phyloP scores from a whole-genome alignment of 371 early-diverging fungal genomes.

The Apophysomyces ossiformis region DNA sequence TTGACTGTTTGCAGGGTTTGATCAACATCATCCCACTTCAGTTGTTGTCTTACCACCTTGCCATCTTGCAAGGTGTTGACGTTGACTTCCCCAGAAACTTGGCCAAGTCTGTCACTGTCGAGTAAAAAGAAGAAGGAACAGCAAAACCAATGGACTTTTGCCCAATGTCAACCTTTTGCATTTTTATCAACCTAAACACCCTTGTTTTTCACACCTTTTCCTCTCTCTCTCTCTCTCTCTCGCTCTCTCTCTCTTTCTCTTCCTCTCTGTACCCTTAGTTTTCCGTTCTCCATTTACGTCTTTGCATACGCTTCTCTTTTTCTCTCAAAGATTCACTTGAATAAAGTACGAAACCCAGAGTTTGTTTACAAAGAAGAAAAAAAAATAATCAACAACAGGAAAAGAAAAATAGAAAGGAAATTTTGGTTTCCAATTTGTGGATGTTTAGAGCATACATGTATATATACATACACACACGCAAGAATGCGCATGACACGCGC shows the following conservation, averaged over 20 bases:
- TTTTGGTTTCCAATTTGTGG: no score
- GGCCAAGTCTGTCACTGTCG: constrained; percentile 90
- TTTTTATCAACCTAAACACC: neutral
- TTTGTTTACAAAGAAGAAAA: constrained; percentile 6
- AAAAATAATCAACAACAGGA: neutral
- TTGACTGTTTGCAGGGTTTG: constrained; percentile 84
- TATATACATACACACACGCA: neutral
- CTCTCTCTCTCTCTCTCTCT: neutral
- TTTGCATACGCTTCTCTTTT: constrained; percentile 7
- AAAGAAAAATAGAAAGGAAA: neutral
- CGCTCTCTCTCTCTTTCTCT: neutral
- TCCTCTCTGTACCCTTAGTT: neutral
- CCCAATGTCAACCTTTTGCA: no score
- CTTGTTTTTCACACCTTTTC: neutral
- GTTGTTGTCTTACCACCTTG: constrained; percentile 96
- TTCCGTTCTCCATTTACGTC: constrained; percentile 2
- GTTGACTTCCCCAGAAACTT: constrained; percentile 99
- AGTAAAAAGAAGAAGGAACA: constrained; percentile 39
- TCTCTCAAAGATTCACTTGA: neutral
- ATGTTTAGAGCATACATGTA: no score
- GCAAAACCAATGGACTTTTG: no score
- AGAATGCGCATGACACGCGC: constrained; percentile 11
- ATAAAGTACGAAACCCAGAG: constrained; percentile 8
- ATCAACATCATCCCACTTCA: constrained; percentile 96
- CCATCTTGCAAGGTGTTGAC: constrained; percentile 92